Evolutionary conservation across 306 rosid species (phyloP), one percentile per base, ranked within the genome.

Genomic region (Calophaca sinica): DNA sequence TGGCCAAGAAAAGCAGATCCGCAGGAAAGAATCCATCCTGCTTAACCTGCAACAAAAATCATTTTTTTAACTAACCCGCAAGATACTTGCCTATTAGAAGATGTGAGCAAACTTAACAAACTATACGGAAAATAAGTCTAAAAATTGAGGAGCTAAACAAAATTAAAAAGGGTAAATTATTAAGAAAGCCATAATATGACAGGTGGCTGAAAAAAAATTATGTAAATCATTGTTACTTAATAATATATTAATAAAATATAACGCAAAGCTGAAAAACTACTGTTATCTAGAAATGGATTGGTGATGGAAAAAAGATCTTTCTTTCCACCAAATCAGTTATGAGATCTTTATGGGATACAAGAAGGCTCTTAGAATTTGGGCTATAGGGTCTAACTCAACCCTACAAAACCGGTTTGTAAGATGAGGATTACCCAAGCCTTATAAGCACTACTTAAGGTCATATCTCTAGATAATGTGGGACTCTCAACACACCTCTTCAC

Each of bases 1-100:
- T 82, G 46, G 97, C 98, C 79, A 94, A 85, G 81, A 91, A 91
- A 78, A 94, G 94, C 68, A 94, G 74, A 88, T 94, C 97, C 9
- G 97, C 94, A 54, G 98, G 98, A 79, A 94, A 94, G 80, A 78
- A 89, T 6, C 83, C 88, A 29, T 94, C 97, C 85, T 94, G 96
- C 82, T 86, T 87, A 66, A 94, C 86, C 98, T 94, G 88, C 77
- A 67, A 42, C 36, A 68, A 44, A 42, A 63, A 33, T 53, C 11
- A 33, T 13, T 46, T 67, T 20, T 48, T 66, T 46, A 10, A 48
- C 44, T 55, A 12, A 10, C 70, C 20, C 46, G 45, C 12, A 36
- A 54, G 28, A 46, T 69, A 54, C 20, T 8, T 69, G 51, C 39
- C 48, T 12, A 59, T 11, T 33, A 29, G 35, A 74, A 68, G 44